Evolutionary conservation across 2,329 filamentous ascomycete genomes (phyloP).

Genomic region (Cladobotryum protrusum): DNA sequence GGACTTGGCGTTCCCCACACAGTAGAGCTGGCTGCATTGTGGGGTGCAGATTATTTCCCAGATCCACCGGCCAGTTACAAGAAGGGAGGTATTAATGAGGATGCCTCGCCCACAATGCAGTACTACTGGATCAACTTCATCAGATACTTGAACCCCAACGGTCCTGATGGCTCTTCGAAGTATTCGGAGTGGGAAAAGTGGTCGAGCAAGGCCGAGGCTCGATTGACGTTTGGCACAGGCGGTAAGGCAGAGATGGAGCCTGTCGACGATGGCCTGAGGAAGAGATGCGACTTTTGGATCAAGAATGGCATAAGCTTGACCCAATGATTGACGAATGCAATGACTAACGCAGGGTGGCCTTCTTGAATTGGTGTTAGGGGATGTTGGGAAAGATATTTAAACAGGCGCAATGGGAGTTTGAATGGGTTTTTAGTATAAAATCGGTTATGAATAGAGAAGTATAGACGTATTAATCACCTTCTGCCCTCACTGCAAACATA

Average conservation of each 20-base stretch:
- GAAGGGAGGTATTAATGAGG: constrained; percentile 44
- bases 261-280: constrained; percentile 18
- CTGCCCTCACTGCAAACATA: no score
- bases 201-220: constrained; percentile 22
- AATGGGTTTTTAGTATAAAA: no score
- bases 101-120: constrained; percentile 56
- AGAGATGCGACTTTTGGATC: constrained; percentile 22
- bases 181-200: constrained; percentile 33
- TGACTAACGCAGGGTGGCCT: no score
- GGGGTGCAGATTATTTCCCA: constrained; percentile 51
- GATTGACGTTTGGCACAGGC: constrained; percentile 36
- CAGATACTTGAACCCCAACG: constrained; percentile 58
- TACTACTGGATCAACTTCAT: constrained; percentile 73
- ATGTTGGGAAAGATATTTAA: no score
- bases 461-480: no score
- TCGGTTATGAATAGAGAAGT: no score
- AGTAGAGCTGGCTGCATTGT: constrained; percentile 60
- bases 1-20: constrained; percentile 63
- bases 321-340: constrained; percentile 11
- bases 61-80: constrained; percentile 52
- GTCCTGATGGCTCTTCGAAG: background rate
- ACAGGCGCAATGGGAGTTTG: no score
- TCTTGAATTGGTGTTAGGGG: no score
- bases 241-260: constrained; percentile 36
- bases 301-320: constrained; percentile 15